Conservation (phyloP, 2,329 filamentous ascomycete species). For the Plenodomus lindquistii region DNA sequence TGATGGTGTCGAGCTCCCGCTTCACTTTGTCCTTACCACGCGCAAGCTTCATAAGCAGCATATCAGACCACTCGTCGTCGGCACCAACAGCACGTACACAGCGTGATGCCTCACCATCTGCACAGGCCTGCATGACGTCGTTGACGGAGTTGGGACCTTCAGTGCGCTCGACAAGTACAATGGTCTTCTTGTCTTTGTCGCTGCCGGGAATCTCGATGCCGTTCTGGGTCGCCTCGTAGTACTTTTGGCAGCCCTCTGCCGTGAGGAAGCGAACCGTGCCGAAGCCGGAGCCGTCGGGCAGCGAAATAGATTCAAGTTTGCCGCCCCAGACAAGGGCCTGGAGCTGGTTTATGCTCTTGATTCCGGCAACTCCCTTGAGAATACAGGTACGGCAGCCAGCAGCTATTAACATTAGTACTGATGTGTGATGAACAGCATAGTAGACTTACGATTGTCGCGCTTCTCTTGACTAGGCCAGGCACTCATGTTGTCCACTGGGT, state of each 20-base stretch:
- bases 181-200: constrained; percentile 18
- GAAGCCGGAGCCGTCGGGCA: constrained; percentile 26
- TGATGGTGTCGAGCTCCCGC: constrained; percentile 52
- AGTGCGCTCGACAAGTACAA: constrained; percentile 36
- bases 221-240: constrained; percentile 39
- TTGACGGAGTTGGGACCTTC: constrained; percentile 40
- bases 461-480: constrained; percentile 37
- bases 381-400: constrained; percentile 26
- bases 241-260: constrained; percentile 37
- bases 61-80: constrained; percentile 46
- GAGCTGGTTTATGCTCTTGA: constrained; percentile 31
- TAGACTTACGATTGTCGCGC: constrained; percentile 31
- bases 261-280: constrained; percentile 42
- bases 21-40: constrained; percentile 34
- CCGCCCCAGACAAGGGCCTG: constrained; percentile 46
- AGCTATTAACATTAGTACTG: constrained; percentile 3
- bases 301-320: constrained; percentile 34
- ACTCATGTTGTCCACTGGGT: constrained; percentile 13
- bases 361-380: constrained; percentile 27
- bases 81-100: constrained; percentile 51
- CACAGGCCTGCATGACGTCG: constrained; percentile 47
- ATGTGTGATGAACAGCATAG: neutral
- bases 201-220: constrained; percentile 27
- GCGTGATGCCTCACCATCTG: constrained; percentile 49
- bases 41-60: constrained; percentile 45